Evolutionary conservation across 2,329 filamentous ascomycete species (phyloP), one percentile per base, ranked within the genome.

Genomic region (Colletotrichum spaethianum): DNA sequence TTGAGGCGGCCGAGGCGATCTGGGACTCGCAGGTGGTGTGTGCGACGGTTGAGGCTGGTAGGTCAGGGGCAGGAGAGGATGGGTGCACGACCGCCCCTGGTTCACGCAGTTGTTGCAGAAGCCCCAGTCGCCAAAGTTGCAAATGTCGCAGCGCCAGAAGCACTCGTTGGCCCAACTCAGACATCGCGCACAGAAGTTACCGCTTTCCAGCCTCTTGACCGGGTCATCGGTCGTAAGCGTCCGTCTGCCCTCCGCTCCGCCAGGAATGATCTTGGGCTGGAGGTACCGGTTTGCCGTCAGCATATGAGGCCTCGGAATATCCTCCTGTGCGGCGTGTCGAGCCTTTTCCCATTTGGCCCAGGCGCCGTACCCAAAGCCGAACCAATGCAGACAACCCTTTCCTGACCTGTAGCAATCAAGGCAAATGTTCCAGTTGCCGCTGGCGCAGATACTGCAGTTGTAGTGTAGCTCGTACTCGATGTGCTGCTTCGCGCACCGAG

Each of bases 121-220:
- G 0, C 96, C 96, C 95, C 95, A 98, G 78, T 97, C 95, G 6
- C 94, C 96, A 74, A 96, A 91, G 77, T 98, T 98, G 83, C 96
- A 98, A 33, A 88, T 81, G 71, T 93, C 90, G 80, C 96, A 98
- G 74, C 93, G 92, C 96, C 95, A 98, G 82, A 94, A 97, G 81
- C 94, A 96, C 63, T 92, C 89, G 77, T 97, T 95, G 0, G 94
- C 89, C 85, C 91, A 93, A 0, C 88, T 85, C 23, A 88, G 85
- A 79, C 96, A 98, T 59, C 89, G 88, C 46, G 93, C 90, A 79
- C 96, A 98, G 80, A 98, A 98, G 7, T 94, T 91, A 26, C 96
- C 96, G 63, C 89, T 91, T 80, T 96, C 91, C 0, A 96, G 83
- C 31, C 94, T 86, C 48, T 87, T 86, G 5, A 85, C 83, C 0